Conservation (phyloP, 176 grass and related monocot species). For the Cocos nucifera region DNA sequence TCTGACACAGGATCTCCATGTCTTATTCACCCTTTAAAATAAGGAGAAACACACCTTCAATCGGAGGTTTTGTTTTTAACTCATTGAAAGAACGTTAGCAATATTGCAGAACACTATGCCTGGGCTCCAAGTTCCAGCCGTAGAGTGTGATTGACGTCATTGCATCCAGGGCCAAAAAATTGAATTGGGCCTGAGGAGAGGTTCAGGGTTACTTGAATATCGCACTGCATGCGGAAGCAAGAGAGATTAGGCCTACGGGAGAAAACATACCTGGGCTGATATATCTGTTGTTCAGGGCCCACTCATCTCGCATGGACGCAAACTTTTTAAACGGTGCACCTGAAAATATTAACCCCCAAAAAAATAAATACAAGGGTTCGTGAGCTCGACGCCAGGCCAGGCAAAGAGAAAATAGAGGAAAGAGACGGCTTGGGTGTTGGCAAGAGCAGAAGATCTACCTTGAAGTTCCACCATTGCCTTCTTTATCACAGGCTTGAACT, state of each 20-base stretch:
- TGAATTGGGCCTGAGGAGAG: slow-evolving; percentile 60
- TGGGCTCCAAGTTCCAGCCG: slow-evolving; percentile 68
- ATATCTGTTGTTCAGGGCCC: slow-evolving; percentile 84
- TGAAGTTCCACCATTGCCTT: slow-evolving; percentile 99
- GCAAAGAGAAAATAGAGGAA: too few relatives aligned
- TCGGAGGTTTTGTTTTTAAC: too few relatives aligned
- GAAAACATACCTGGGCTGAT: slow-evolving; percentile 84
- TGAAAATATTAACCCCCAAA: slow-evolving; percentile 25
- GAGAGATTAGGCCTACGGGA: background rate
- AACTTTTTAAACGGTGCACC: slow-evolving; percentile 86
- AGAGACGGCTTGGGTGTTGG: too few relatives aligned
- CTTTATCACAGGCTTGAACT: slow-evolving; percentile 98
- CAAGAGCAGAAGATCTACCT: slow-evolving; percentile 26
- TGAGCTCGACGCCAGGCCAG: too few relatives aligned
- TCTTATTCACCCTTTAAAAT: too few relatives aligned
- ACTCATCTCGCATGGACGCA: slow-evolving; percentile 77
- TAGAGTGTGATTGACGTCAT: slow-evolving; percentile 77
- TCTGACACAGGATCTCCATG: too few relatives aligned
- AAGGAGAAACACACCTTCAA: too few relatives aligned
- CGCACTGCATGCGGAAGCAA: background rate
- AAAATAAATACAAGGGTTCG: too few relatives aligned
- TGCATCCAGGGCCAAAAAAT: slow-evolving; percentile 69
- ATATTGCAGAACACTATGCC: slow-evolving; percentile 21
- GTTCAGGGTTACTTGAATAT: too few relatives aligned
- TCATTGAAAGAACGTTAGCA: too few relatives aligned